Conservation (phyloP, 2,329 filamentous ascomycete species). For the Diaporthe longicolla region DNA sequence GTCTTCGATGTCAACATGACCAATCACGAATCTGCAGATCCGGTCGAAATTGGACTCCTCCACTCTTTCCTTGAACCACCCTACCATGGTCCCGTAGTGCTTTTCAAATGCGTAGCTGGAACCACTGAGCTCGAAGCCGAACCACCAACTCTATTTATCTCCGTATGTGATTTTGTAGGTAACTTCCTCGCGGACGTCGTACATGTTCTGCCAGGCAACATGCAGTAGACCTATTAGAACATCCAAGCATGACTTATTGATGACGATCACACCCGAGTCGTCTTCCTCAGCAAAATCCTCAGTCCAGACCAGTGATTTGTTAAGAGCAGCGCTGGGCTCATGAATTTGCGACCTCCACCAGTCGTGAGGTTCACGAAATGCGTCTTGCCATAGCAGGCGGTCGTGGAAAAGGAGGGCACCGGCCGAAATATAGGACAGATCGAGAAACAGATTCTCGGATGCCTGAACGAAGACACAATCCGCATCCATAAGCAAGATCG, state of each 20-base stretch:
- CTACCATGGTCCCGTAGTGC: neutral
- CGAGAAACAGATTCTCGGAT: neutral
- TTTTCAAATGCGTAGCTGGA: neutral
- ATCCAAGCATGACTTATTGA: slow-evolving; percentile 52
- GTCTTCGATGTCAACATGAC: neutral
- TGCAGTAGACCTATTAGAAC: neutral
- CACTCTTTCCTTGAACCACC: neutral
- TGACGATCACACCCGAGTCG: slow-evolving; percentile 58
- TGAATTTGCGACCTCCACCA: neutral
- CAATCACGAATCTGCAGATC: slow-evolving; percentile 1
- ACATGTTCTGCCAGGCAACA: neutral
- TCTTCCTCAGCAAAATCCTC: slow-evolving; percentile 59
- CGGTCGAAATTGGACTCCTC: neutral
- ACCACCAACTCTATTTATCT: slow-evolving; percentile 3
- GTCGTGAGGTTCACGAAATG: neutral
- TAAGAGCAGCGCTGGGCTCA: slow-evolving; percentile 42
- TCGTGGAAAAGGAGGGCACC: slow-evolving; percentile 1
- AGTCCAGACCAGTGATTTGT: slow-evolving; percentile 55
- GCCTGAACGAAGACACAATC: neutral
- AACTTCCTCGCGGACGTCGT: neutral
- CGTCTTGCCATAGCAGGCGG: neutral
- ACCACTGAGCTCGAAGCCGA: neutral
- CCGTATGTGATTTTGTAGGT: neutral
- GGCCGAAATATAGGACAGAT: neutral
- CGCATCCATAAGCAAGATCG: neutral